A percentile compares a stretch with the other conserved stretches of the same genome.
Conservation (phyloP, 768 basidiomycete genomes). For the Leccinum incarnatum region DNA sequence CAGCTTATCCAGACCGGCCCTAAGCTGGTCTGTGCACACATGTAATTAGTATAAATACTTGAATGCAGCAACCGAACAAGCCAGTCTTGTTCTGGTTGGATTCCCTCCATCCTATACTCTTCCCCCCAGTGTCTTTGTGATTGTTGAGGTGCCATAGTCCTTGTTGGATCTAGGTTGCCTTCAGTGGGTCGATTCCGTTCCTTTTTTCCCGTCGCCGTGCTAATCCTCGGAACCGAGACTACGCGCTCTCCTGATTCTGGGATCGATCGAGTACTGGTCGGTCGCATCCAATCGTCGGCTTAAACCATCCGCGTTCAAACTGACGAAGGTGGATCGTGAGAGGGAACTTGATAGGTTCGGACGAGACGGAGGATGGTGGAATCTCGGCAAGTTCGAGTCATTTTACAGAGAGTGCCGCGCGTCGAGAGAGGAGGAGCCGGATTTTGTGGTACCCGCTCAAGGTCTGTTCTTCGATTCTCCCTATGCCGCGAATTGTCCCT, state of each 20-base stretch:
- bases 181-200: too few relatives aligned
- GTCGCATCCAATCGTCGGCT: conserved; percentile 78
- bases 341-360: conserved; percentile 41
- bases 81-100: too few relatives aligned
- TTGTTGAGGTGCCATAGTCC: too few relatives aligned
- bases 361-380: conserved; percentile 74
- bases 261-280: conserved; percentile 60
- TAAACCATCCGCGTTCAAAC: conserved; percentile 69
- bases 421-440: conserved; percentile 66
- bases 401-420: conserved; percentile 86
- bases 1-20: too few relatives aligned
- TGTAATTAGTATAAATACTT: too few relatives aligned
- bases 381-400: conserved; percentile 25
- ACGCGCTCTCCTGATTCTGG: too few relatives aligned
- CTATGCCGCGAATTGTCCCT: not conserved
- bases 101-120: too few relatives aligned
- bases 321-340: conserved; percentile 58
- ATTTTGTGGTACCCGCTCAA: conserved; percentile 67
- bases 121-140: too few relatives aligned
- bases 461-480: conserved; percentile 36
- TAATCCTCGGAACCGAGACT: too few relatives aligned
- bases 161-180: too few relatives aligned
- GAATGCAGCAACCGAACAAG: too few relatives aligned
- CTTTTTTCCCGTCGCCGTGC: not conserved
- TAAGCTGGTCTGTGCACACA: too few relatives aligned